Evolutionary conservation across 2,329 filamentous ascomycete species (phyloP).

Genomic region (Alternaria novae-zelandiae): DNA sequence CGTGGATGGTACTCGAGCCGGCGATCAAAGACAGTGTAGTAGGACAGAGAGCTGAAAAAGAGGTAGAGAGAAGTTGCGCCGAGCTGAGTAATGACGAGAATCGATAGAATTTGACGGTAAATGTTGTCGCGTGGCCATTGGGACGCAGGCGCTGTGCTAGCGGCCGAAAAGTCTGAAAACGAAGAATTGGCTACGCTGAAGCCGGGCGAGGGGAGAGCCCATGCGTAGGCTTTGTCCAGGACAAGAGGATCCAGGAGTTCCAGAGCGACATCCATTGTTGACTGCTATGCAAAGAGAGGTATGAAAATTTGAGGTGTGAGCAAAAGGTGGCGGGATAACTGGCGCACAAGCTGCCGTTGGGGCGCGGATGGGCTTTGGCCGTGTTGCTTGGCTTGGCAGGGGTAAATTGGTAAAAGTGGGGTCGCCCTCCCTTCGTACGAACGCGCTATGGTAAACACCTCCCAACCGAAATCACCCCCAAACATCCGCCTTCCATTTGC

Average conservation of each 20-base stretch:
- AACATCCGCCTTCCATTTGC: slow-evolving; percentile 63
- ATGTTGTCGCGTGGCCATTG: slow-evolving; percentile 15
- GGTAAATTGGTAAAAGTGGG: slow-evolving; percentile 6
- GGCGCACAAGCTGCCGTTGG: slow-evolving; percentile 4
- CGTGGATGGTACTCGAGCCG: slow-evolving; percentile 11
- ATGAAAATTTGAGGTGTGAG: slow-evolving; percentile 6
- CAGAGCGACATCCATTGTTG: slow-evolving; percentile 10
- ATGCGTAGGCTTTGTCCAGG: slow-evolving; percentile 14
- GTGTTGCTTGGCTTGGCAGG: slow-evolving; percentile 11
- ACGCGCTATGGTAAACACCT: not conserved
- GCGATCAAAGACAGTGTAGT: slow-evolving; percentile 9
- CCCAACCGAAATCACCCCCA: slow-evolving; percentile 50
- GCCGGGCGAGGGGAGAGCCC: slow-evolving; percentile 3
- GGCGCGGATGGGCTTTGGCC: slow-evolving; percentile 2
- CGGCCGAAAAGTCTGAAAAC: not conserved
- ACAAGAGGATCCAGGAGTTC: slow-evolving; percentile 12
- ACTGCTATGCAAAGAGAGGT: slow-evolving; percentile 6
- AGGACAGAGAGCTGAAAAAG: slow-evolving; percentile 9
- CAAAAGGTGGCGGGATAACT: slow-evolving; percentile 4
- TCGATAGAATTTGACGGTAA: slow-evolving; percentile 9
- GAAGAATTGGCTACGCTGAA: slow-evolving; percentile 1
- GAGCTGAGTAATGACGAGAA: slow-evolving; percentile 8
- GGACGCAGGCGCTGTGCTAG: not conserved
- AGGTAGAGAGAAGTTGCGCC: slow-evolving; percentile 10
- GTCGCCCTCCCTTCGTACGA: not conserved